A percentile compares a stretch with the other conserved stretches of the same genome.
Evolutionary conservation across 805 yeast species (phyloP).

Genomic region (Grigorovia yakushimaensis): DNA sequence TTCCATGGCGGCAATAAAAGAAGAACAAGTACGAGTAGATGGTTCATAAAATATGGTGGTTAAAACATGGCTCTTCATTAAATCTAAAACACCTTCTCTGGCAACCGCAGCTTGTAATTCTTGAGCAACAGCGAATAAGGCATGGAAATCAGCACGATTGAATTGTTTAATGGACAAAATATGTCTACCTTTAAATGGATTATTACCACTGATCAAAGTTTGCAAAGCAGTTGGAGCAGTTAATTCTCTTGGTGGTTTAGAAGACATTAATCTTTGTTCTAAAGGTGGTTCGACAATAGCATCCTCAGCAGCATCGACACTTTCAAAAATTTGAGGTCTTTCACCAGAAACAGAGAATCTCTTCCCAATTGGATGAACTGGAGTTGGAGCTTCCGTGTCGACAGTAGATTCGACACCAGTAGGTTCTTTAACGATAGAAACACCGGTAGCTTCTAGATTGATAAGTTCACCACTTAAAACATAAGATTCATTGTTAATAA

Average conservation of each 20-base stretch:
- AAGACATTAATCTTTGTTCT: slow-evolving; percentile 47
- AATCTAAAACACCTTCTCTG: slow-evolving; percentile 87
- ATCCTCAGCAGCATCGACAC: slow-evolving; percentile 37
- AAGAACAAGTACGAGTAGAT: slow-evolving; percentile 91
- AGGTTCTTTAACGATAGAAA: slow-evolving; percentile 40
- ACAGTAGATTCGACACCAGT: slow-evolving; percentile 26
- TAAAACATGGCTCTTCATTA: slow-evolving; percentile 80
- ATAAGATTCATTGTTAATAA: slow-evolving; percentile 65
- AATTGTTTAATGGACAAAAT: slow-evolving; percentile 83
- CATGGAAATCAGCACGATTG: slow-evolving; percentile 80
- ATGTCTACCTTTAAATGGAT: slow-evolving; percentile 84
- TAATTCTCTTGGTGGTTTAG: slow-evolving; percentile 63
- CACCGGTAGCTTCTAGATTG: slow-evolving; percentile 52
- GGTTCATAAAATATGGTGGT: slow-evolving; percentile 98
- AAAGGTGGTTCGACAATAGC: slow-evolving; percentile 42
- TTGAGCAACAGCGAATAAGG: slow-evolving; percentile 92
- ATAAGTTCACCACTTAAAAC: slow-evolving; percentile 75
- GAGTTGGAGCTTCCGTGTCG: slow-evolving; percentile 29
- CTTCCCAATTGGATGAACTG: slow-evolving; percentile 32
- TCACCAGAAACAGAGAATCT: slow-evolving; percentile 46
- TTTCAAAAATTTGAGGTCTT: slow-evolving; percentile 28
- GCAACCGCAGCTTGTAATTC: slow-evolving; percentile 96
- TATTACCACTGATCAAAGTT: slow-evolving; percentile 67
- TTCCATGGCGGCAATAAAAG: slow-evolving; percentile 99
- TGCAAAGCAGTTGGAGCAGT: slow-evolving; percentile 73